A percentile compares a stretch with the other conserved stretches of the same genome.
Conservation (phyloP, 495 filamentous ascomycete species). For the Extremus antarcticus region DNA sequence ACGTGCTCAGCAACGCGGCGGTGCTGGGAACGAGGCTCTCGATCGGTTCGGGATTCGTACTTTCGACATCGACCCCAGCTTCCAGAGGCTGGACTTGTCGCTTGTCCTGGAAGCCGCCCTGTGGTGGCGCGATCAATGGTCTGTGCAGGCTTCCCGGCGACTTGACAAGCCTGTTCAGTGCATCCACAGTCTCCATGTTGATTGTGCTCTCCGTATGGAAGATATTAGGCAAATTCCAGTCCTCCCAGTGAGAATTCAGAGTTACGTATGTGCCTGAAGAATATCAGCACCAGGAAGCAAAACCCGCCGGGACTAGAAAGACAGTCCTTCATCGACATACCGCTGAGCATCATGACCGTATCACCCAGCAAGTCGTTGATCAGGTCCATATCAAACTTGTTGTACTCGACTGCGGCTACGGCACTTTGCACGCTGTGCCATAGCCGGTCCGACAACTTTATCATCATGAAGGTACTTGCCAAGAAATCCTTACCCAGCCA, state of each 20-base stretch:
- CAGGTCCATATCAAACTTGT: constrained; percentile 34
- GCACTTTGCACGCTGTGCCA: constrained; percentile 24
- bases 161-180: not conserved
- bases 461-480: constrained; percentile 29
- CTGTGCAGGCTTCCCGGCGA: not conserved
- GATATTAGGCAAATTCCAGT: constrained; percentile 28
- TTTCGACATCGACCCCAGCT: no score
- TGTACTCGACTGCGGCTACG: constrained; percentile 15
- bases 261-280: constrained; percentile 32
- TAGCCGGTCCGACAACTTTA: constrained; percentile 21
- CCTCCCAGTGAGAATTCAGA: constrained; percentile 33
- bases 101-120: not conserved
- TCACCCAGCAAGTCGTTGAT: constrained; percentile 28
- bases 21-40: no score
- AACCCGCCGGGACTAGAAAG: no score
- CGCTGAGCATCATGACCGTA: constrained; percentile 30
- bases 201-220: constrained; percentile 5
- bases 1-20: no score
- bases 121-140: not conserved
- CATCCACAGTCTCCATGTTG: constrained; percentile 6
- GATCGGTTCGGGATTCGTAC: no score
- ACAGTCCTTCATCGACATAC: no score
- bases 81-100: no score
- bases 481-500: constrained; percentile 24
- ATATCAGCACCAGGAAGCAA: no score